These are phyloP conservation scores for Auriscalpium orientale DNA, from an alignment of 768 basidiomycete species.

Conservation along the genomic window DNA sequence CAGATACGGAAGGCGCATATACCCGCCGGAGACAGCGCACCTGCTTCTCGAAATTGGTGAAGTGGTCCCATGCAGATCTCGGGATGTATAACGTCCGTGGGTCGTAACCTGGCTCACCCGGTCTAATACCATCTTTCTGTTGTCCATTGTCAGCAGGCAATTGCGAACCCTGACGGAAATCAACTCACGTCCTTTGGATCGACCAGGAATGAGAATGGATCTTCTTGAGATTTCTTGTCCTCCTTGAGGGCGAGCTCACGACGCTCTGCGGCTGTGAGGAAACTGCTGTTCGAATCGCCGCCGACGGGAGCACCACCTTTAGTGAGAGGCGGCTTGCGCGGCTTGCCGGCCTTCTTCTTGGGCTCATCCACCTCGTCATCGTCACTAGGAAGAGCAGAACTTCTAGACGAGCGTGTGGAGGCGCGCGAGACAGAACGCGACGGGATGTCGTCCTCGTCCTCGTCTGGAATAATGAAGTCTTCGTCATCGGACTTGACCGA, in stretches of 20 bases:
- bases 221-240: slow-evolving; percentile 73
- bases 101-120: slow-evolving; percentile 83
- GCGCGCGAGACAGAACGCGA: slow-evolving; percentile 43
- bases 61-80: slow-evolving; percentile 61
- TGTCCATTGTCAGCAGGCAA: background rate
- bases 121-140: slow-evolving; percentile 74
- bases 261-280: slow-evolving; percentile 81
- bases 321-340: slow-evolving; percentile 25
- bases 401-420: slow-evolving; percentile 34
- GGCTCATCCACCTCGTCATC: slow-evolving; percentile 27
- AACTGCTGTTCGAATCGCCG: slow-evolving; percentile 30
- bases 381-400: slow-evolving; percentile 29
- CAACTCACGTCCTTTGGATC: slow-evolving; percentile 62
- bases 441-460: slow-evolving; percentile 30
- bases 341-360: slow-evolving; percentile 29
- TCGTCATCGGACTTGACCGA: slow-evolving; percentile 49
- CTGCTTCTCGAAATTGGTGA: slow-evolving; percentile 96
- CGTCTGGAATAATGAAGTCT: slow-evolving; percentile 64
- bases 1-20: background rate
- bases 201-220: slow-evolving; percentile 66
- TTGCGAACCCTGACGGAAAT: background rate
- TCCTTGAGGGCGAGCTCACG: slow-evolving; percentile 70
- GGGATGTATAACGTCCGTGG: slow-evolving; percentile 84
- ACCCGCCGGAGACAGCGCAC: slow-evolving; percentile 16
- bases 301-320: slow-evolving; percentile 19